A percentile compares a stretch with the other conserved stretches of the same genome.
Conservation (phyloP, 2,329 filamentous ascomycete species). For the Fusarium camptoceras region DNA sequence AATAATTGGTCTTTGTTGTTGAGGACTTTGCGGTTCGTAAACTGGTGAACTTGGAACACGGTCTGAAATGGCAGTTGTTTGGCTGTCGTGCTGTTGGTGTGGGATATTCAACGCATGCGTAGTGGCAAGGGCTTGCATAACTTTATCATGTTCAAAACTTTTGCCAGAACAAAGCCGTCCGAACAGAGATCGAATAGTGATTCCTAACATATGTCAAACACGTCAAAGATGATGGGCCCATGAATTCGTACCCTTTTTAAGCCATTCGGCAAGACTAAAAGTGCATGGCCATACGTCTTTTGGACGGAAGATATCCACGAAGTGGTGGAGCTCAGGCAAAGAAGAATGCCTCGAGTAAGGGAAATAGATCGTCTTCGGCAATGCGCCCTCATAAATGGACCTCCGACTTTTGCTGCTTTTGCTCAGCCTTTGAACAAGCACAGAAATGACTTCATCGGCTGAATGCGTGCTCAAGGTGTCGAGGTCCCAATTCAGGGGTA, state of each 20-base stretch:
- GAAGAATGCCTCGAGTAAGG: conserved; percentile 93
- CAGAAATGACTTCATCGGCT: conserved; percentile 12
- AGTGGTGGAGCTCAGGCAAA: conserved; percentile 78
- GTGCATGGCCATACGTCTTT: conserved; percentile 88
- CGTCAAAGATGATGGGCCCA: too few species aligned
- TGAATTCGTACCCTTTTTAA: conserved; percentile 56
- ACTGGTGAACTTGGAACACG: conserved; percentile 13
- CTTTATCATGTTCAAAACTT: conserved; percentile 72
- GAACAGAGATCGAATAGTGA: conserved; percentile 78
- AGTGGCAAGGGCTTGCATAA: conserved; percentile 60
- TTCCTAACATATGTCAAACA: conserved; percentile 46
- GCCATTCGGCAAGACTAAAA: conserved; percentile 72
- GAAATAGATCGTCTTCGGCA: conserved; percentile 68
- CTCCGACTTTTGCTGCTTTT: not conserved
- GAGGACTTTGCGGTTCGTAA: not conserved
- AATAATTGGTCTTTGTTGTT: not conserved
- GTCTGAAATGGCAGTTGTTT: conserved; percentile 27
- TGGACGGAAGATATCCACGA: conserved; percentile 76
- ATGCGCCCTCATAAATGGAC: conserved; percentile 5
- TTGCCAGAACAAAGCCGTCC: conserved; percentile 72
- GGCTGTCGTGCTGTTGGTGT: conserved; percentile 21
- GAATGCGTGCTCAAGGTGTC: conserved; percentile 31
- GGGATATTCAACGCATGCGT: not conserved
- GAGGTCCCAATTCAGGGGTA: conserved; percentile 44
- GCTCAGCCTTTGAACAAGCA: conserved; percentile 27